phyloP scores from a whole-genome alignment of 106 monocot genomes.

The Dendrobium catenatum region DNA sequence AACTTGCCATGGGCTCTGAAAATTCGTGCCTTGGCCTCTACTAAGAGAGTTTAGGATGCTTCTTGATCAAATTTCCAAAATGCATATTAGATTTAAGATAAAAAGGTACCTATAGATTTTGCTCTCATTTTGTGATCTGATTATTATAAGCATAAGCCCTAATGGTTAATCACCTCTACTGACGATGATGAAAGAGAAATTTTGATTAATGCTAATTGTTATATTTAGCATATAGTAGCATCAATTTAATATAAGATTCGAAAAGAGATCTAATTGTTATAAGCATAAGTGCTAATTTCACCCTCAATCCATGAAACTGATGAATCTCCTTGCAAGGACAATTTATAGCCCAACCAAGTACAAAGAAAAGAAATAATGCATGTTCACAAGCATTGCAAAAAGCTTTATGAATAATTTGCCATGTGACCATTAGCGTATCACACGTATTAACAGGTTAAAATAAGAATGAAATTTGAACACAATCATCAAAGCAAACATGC shows the following conservation, averaged over 20 bases:
- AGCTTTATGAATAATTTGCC: background rate
- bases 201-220: too few relatives aligned
- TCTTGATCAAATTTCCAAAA: too few relatives aligned
- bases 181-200: too few relatives aligned
- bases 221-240: too few relatives aligned
- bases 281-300: background rate
- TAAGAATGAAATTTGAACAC: background rate
- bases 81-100: too few relatives aligned
- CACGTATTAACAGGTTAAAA: background rate
- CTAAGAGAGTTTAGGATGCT: too few relatives aligned
- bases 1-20: background rate
- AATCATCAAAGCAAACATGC: background rate
- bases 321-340: background rate
- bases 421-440: background rate
- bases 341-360: background rate
- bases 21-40: too few relatives aligned
- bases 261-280: background rate
- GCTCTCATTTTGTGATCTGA: too few relatives aligned
- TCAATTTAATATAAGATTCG: too few relatives aligned
- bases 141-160: too few relatives aligned
- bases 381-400: background rate
- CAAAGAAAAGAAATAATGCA: background rate
- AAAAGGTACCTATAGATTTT: too few relatives aligned
- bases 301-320: background rate
- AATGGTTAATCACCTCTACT: too few relatives aligned